Evolutionary conservation across 2,329 filamentous ascomycete species (phyloP).

Genomic region (Aspergillus vadensis): DNA sequence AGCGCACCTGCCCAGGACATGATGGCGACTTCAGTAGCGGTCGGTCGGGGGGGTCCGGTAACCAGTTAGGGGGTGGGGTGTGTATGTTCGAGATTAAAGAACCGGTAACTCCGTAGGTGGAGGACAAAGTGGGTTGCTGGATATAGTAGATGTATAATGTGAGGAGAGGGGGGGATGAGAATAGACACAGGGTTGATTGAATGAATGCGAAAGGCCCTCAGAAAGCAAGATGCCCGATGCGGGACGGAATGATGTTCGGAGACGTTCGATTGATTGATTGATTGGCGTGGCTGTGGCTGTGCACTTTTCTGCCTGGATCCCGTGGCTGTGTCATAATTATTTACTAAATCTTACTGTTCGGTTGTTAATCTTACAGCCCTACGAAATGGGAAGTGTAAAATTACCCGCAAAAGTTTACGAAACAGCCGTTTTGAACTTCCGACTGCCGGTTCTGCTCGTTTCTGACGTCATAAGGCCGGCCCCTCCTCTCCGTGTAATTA

Average conservation of each 20-base stretch:
- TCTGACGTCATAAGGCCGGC: not conserved
- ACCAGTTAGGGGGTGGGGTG: not conserved
- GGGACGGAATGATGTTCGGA: slow-evolving; percentile 16
- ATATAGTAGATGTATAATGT: not conserved
- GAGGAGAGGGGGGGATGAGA: not conserved
- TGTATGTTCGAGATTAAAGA: not conserved
- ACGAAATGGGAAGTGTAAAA: not conserved
- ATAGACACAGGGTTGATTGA: not conserved
- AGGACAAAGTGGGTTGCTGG: not conserved
- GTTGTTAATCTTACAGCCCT: not conserved
- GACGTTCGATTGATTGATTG: slow-evolving; percentile 8
- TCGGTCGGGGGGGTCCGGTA: not conserved
- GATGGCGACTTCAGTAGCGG: slow-evolving; percentile 33
- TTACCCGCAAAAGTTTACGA: not conserved
- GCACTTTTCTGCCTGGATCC: not conserved
- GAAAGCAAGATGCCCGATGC: slow-evolving; percentile 20
- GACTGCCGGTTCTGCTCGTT: not conserved
- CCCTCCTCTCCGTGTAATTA: not conserved
- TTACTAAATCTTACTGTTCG: not conserved
- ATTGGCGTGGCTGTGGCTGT: slow-evolving; percentile 12
- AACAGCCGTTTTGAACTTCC: not conserved
- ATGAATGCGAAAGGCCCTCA: slow-evolving; percentile 6
- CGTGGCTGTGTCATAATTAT: slow-evolving; percentile 15
- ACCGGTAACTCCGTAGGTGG: not conserved
- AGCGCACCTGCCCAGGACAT: slow-evolving; percentile 72